phyloP scores from a whole-genome alignment of 768 basidiomycete species.

The Rhodotorula babjevae region DNA sequence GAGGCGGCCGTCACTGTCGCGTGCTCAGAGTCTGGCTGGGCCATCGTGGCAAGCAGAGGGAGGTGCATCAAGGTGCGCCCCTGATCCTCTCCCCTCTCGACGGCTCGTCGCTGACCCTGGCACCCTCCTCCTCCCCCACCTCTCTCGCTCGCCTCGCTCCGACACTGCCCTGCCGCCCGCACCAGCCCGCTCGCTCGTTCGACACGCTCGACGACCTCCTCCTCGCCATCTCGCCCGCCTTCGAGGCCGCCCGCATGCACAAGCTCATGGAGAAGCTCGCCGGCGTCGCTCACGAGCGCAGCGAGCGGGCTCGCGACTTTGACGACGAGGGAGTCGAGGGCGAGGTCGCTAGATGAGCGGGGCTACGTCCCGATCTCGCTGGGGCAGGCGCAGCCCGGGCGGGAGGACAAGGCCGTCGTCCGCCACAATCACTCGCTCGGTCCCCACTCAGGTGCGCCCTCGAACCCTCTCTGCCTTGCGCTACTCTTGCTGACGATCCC shows the following conservation, averaged over 20 bases:
- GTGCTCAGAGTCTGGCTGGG: constrained; percentile 10
- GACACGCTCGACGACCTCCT: constrained; percentile 30
- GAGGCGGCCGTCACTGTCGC: background rate
- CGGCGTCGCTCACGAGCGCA: background rate
- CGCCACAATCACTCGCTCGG: too few species aligned
- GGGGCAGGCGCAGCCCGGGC: too few species aligned
- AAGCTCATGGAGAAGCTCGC: constrained; percentile 19
- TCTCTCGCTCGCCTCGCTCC: background rate
- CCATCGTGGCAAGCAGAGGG: background rate
- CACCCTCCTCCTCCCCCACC: background rate
- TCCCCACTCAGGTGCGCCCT: too few species aligned
- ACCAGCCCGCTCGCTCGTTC: background rate
- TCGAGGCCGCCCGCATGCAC: constrained; percentile 7
- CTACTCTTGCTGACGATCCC: too few species aligned
- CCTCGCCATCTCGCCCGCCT: constrained; percentile 14
- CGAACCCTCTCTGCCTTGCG: too few species aligned
- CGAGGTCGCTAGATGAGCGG: too few species aligned
- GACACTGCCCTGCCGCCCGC: background rate
- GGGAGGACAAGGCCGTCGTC: too few species aligned
- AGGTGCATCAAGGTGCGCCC: background rate
- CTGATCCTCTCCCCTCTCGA: background rate
- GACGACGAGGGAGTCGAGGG: background rate
- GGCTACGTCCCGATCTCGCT: too few species aligned
- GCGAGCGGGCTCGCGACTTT: background rate
- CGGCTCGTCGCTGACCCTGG: background rate